These are phyloP conservation scores for Dissophora ornata DNA, from an alignment of 192 early-diverging fungal species.

Conservation along the genomic window DNA sequence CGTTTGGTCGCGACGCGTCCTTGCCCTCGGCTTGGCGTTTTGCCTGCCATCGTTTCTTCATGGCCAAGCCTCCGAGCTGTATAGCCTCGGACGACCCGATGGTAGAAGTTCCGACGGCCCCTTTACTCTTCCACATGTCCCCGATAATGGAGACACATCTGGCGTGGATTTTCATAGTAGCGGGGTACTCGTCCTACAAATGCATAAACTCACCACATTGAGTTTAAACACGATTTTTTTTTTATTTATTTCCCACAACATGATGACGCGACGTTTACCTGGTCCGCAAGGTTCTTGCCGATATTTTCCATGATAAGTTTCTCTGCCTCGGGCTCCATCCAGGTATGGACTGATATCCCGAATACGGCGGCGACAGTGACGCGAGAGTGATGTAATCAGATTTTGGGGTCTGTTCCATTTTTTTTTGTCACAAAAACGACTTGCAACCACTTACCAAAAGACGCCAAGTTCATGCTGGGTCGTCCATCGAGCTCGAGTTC, in stretches of 20 bases:
- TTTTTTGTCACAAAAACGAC: neutral
- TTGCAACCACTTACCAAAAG: conserved; percentile 54
- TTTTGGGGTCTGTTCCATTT: neutral
- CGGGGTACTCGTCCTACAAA: conserved; percentile 73
- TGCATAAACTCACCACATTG: too few species aligned
- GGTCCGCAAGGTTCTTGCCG: conserved; percentile 76
- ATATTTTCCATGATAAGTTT: conserved; percentile 81
- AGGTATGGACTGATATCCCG: conserved; percentile 73
- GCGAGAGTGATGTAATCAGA: conserved; percentile 68
- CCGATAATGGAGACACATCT: conserved; percentile 78
- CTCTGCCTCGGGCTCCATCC: conserved; percentile 86
- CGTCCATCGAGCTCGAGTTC: conserved; percentile 82
- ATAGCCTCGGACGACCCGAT: conserved; percentile 86
- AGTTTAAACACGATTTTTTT: neutral
- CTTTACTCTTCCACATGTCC: conserved; percentile 71
- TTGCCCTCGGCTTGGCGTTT: conserved; percentile 70
- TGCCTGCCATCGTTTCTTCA: conserved; percentile 83
- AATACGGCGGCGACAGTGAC: conserved; percentile 69
- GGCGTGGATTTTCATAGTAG: conserved; percentile 70
- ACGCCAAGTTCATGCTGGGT: conserved; percentile 80
- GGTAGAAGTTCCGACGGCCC: conserved; percentile 75
- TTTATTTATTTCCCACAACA: too few species aligned
- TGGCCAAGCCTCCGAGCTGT: conserved; percentile 78
- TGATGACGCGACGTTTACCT: too few species aligned
- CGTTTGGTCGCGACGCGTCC: conserved; percentile 71